These are phyloP conservation scores for Termitomyces sp. DNA, from an alignment of 768 basidiomycete genomes.

Conservation along the genomic window DNA sequence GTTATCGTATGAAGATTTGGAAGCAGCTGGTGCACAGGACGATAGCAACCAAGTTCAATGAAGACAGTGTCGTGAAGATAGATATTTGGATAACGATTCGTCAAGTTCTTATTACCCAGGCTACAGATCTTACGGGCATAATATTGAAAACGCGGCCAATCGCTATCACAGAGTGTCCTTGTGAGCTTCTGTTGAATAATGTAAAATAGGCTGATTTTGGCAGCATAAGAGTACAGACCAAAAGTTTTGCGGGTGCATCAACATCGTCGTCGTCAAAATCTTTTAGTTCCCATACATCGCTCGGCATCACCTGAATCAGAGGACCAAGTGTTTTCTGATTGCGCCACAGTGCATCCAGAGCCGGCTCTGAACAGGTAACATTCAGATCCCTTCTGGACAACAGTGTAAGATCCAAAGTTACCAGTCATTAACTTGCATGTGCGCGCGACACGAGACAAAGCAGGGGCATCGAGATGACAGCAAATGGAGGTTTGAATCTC, in stretches of 20 bases:
- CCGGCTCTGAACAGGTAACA: neutral
- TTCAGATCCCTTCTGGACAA: too few species aligned
- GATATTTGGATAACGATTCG: neutral
- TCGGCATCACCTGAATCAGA: constrained; percentile 3
- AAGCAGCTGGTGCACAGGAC: neutral
- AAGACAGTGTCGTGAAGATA: neutral
- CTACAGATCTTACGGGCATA: neutral
- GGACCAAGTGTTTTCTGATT: neutral
- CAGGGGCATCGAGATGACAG: neutral
- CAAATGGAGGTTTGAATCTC: neutral
- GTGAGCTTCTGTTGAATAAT: neutral
- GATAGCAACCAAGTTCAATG: neutral
- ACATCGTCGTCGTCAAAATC: too few species aligned
- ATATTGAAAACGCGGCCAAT: neutral
- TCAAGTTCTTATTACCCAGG: neutral
- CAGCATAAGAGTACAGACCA: neutral
- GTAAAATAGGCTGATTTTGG: neutral
- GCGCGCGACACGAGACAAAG: neutral
- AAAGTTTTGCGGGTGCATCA: too few species aligned
- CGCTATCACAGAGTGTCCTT: neutral
- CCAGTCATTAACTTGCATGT: neutral
- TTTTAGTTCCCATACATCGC: neutral
- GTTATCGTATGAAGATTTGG: neutral
- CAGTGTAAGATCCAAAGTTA: too few species aligned
- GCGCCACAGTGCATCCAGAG: neutral